A percentile compares a stretch with the other conserved stretches of the same genome.
Conservation (phyloP, 371 early-diverging fungal species). For the Mycotypha africana region DNA sequence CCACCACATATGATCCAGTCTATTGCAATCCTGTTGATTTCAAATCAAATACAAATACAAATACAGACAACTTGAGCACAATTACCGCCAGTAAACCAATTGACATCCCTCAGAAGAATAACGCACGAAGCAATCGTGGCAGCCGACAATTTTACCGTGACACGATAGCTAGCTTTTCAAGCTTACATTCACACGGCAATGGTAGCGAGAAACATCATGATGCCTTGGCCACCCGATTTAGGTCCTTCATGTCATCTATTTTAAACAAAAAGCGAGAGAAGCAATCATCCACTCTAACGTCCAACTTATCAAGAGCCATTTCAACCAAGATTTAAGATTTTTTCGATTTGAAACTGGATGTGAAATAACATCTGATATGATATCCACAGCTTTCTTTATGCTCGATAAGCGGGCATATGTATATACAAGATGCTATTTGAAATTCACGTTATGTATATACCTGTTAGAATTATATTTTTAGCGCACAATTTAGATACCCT, state of each 20-base stretch:
- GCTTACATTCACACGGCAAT: no score
- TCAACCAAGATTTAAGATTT: constrained; percentile 2
- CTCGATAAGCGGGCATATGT: no score
- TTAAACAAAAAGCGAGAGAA: constrained; percentile 1
- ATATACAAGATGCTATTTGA: no score
- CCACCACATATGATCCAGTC: background rate
- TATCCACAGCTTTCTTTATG: no score
- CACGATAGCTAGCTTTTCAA: no score
- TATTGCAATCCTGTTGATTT: no score
- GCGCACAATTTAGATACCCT: no score
- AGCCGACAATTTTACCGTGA: no score
- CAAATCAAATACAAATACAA: no score
- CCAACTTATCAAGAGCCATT: background rate
- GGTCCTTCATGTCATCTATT: background rate
- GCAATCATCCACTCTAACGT: background rate
- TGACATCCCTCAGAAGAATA: constrained; percentile 6
- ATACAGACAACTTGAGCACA: background rate
- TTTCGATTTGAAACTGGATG: background rate
- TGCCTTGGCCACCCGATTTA: background rate
- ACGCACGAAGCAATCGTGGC: background rate
- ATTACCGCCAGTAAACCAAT: background rate
- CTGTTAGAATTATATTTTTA: no score
- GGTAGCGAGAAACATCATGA: constrained; percentile 2
- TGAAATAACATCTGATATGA: no score
- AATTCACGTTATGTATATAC: no score